Evolutionary conservation across 2,329 filamentous ascomycete genomes (phyloP).

Genomic region (Decorospora gaudefroyi): DNA sequence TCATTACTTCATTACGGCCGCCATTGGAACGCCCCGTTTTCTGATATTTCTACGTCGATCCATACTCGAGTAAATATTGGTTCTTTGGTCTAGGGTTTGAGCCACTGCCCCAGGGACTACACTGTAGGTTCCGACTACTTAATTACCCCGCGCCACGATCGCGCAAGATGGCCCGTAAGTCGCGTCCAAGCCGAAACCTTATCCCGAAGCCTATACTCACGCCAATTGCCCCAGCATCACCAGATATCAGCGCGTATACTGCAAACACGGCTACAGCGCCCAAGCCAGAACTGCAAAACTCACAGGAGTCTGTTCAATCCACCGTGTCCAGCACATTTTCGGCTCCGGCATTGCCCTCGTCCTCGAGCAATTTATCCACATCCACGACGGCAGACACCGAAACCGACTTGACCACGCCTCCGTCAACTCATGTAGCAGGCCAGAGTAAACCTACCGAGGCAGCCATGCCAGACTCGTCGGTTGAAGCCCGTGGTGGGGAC

Average conservation of each 20-base stretch:
- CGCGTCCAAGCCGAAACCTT: slow-evolving; percentile 18
- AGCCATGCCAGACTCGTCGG: slow-evolving; percentile 49
- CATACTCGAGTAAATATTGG: neutral
- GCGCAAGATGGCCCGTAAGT: slow-evolving; percentile 25
- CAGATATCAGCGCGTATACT: slow-evolving; percentile 18
- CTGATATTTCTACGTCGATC: neutral
- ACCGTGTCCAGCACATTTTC: slow-evolving; percentile 42
- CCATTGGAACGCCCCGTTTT: slow-evolving; percentile 4
- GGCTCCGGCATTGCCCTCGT: slow-evolving; percentile 38
- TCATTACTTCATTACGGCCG: neutral
- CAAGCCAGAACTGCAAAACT: slow-evolving; percentile 27
- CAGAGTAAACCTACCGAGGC: slow-evolving; percentile 53
- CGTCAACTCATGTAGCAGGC: slow-evolving; percentile 30
- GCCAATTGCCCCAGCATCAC: slow-evolving; percentile 27
- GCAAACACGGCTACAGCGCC: slow-evolving; percentile 15
- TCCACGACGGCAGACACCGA: slow-evolving; percentile 17
- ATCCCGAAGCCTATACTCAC: slow-evolving; percentile 20
- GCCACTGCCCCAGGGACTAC: slow-evolving; percentile 14
- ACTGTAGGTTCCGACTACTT: slow-evolving; percentile 14
- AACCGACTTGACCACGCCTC: slow-evolving; percentile 25
- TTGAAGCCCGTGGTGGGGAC: slow-evolving; percentile 54
- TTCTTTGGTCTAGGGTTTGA: slow-evolving; percentile 2
- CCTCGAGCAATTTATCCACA: slow-evolving; percentile 43
- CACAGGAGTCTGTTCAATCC: slow-evolving; percentile 45
- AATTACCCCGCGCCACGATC: slow-evolving; percentile 24